Evolutionary conservation across 2,329 filamentous ascomycete genomes (phyloP), one percentile per base, ranked within the genome.

Genomic region (Fusarium siculi): DNA sequence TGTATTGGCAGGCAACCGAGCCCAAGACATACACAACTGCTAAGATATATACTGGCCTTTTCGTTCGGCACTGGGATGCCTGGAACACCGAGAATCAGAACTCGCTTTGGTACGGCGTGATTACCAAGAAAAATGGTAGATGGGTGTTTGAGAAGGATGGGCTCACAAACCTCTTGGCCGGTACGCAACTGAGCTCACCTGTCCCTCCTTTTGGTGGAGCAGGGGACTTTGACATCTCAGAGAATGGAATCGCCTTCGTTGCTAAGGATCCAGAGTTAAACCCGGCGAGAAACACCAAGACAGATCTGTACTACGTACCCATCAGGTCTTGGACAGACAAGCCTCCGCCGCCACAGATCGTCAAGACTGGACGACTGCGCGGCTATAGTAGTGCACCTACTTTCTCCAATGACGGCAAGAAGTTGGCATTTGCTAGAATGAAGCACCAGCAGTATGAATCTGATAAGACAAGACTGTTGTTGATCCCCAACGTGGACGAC

Each of bases 41-140:
- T 34, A 91, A 89, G 76, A 87, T 94, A 28, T 96, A 96, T 81
- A 90, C 89, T 25, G 89, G 88, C 53, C 88, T 95, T 32, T 96
- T 93, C 77, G 93, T 93, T 34, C 89, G 94, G 19, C 93, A 97
- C 78, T 97, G 94, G 94, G 93, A 97, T 79, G 82, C 87, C n/a
- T 97, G 92, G 82, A 85, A 91, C 32, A 90, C 88, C 2, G 87
- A 91, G 50, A 91, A 93, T 76, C 90, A 88, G 69, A 92, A 91
- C 76, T 88, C 92, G 5, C 86, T 97, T 34, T 96, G 92, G 87
- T 93, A 93, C 36, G 91, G 91, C 37, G 87, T 88, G 9, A 80
- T 96, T 53, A 84, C 81, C 73, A 84, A 84, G 78, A 81, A 79
- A 40, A 80, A 80, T 19, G 81, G 74, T 19, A 79, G 77, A 63